phyloP scores from a whole-genome alignment of 2,329 filamentous ascomycete species.

The Botrytis sinoallii region DNA sequence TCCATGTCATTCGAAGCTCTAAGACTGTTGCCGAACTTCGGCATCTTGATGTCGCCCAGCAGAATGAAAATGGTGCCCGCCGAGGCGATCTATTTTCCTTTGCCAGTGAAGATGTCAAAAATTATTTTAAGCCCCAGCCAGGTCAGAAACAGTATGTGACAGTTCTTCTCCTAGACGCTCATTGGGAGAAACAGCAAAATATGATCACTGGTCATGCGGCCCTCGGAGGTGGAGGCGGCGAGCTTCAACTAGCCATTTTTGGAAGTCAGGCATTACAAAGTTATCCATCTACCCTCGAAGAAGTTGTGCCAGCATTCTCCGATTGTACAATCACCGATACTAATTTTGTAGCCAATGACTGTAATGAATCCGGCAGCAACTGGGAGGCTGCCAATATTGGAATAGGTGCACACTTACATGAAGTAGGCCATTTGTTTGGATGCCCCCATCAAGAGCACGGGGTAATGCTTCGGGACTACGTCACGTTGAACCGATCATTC shows the following conservation, averaged over 20 bases:
- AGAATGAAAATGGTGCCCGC: constrained; percentile 65
- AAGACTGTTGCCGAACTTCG: constrained; percentile 83
- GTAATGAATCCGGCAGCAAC: constrained; percentile 79
- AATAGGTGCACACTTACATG: constrained; percentile 88
- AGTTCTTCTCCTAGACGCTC: constrained; percentile 79
- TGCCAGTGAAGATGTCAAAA: constrained; percentile 71
- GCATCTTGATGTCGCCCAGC: constrained; percentile 74
- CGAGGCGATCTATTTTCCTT: constrained; percentile 74
- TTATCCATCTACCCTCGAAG: constrained; percentile 85
- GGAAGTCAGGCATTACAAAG: constrained; percentile 90
- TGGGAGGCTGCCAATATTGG: constrained; percentile 97
- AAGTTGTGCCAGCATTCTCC: constrained; percentile 82
- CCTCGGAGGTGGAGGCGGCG: constrained; percentile 71
- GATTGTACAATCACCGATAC: constrained; percentile 90
- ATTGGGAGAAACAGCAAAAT: constrained; percentile 74
- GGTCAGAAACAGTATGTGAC: constrained; percentile 89
- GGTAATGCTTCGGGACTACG: constrained; percentile 90
- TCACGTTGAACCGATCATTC: constrained; percentile 80
- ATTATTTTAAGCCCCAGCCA: constrained; percentile 69
- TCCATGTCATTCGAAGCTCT: constrained; percentile 79
- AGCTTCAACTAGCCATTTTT: constrained; percentile 81
- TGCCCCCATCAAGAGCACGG: constrained; percentile 86
- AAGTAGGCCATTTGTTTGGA: constrained; percentile 85
- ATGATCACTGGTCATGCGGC: constrained; percentile 79
- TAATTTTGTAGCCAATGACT: constrained; percentile 77